phyloP scores from a whole-genome alignment of 495 filamentous ascomycete genomes.

The Tuber microsphaerosporum region DNA sequence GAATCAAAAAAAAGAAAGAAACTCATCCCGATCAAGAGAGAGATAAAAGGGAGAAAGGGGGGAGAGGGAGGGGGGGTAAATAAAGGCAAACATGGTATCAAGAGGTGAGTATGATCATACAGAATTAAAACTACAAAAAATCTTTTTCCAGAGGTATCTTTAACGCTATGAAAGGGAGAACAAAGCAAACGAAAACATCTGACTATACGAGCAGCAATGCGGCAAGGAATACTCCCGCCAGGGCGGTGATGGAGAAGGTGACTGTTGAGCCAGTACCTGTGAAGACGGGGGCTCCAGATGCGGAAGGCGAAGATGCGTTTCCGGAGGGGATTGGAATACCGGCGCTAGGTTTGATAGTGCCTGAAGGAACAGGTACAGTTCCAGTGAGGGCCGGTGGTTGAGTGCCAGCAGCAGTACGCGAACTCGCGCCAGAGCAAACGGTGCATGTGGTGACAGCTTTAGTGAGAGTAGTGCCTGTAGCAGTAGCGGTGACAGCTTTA shows the following conservation, averaged over 20 bases:
- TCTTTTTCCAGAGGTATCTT: not conserved
- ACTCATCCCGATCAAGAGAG: slow-evolving; percentile 4
- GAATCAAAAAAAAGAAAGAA: not conserved
- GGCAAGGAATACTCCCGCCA: not conserved
- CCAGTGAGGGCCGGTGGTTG: not conserved
- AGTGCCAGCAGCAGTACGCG: not conserved
- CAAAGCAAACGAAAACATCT: not conserved
- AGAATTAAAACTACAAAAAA: not conserved
- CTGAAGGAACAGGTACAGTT: not conserved
- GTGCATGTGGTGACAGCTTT: too few species aligned
- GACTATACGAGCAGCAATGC: slow-evolving; percentile 1
- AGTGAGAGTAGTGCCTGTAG: not conserved
- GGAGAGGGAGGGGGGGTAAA: not conserved
- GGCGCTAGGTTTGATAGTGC: not conserved
- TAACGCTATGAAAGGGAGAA: not conserved
- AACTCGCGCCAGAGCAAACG: too few species aligned
- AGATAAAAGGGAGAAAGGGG: not conserved
- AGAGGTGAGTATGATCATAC: not conserved
- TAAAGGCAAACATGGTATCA: not conserved
- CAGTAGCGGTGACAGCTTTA: not conserved
- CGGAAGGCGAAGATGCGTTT: slow-evolving; percentile 6
- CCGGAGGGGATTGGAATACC: slow-evolving; percentile 6
- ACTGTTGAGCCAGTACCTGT: slow-evolving; percentile 4
- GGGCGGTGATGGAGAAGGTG: not conserved
- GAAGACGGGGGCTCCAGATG: slow-evolving; percentile 7